A percentile compares a stretch with the other conserved stretches of the same genome.
Evolutionary conservation across 805 yeast genomes (phyloP).

Genomic region (Wickerhamomyces rabaulensis): DNA sequence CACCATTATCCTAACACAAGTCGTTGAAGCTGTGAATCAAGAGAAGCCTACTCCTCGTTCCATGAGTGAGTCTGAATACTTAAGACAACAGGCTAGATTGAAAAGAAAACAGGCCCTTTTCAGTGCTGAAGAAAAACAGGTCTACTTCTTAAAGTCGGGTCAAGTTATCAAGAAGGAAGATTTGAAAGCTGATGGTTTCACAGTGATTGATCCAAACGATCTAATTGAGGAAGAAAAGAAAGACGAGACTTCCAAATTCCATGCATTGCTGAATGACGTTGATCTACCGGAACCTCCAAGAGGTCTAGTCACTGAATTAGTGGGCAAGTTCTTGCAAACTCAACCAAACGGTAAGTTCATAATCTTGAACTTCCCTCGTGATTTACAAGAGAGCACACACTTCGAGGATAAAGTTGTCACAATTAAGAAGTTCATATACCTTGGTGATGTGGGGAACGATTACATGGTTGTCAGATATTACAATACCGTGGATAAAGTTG

Average conservation of each 20-base stretch:
- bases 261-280: conserved; percentile 41
- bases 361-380: conserved; percentile 54
- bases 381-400: conserved; percentile 60
- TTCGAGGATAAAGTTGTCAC: conserved; percentile 67
- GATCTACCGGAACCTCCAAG: conserved; percentile 26
- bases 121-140: conserved; percentile 34
- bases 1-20: conserved; percentile 35
- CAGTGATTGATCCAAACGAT: conserved; percentile 45
- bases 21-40: conserved; percentile 31
- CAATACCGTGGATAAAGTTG: conserved; percentile 56
- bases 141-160: conserved; percentile 31
- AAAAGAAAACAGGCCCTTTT: conserved; percentile 44
- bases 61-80: conserved; percentile 36
- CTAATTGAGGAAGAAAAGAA: conserved; percentile 42
- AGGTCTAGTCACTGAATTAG: conserved; percentile 30
- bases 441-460: conserved; percentile 33
- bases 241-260: conserved; percentile 40
- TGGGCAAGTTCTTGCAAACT: conserved; percentile 26
- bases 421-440: conserved; percentile 33
- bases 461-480: conserved; percentile 49
- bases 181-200: conserved; percentile 12
- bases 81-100: conserved; percentile 40
- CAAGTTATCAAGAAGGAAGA: conserved; percentile 8
- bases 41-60: conserved; percentile 27
- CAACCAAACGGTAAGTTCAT: conserved; percentile 32